Conservation (phyloP, 345 rosid genomes). For the Eucalyptus curtisii region DNA sequence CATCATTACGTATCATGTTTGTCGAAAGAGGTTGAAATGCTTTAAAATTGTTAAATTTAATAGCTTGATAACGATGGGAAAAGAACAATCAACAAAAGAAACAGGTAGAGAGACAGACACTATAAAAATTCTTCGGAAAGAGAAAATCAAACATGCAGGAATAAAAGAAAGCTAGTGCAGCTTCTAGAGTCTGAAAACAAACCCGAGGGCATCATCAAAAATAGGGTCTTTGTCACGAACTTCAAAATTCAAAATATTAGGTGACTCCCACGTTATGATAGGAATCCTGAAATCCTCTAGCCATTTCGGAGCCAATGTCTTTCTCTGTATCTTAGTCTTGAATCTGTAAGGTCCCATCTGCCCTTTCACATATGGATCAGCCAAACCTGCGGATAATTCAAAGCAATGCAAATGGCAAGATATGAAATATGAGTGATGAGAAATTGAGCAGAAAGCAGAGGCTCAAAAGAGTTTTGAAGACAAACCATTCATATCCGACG, state of each 20-base stretch:
- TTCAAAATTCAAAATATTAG: conserved; percentile 53
- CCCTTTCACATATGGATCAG: conserved; percentile 97
- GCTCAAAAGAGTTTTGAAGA: background rate
- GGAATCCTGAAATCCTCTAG: conserved; percentile 85
- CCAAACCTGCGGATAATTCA: conserved; percentile 44
- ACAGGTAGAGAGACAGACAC: background rate
- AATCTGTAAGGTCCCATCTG: conserved; percentile 75
- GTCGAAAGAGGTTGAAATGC: background rate
- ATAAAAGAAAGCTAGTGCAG: background rate
- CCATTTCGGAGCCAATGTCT: conserved; percentile 87
- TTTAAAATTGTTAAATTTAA: background rate
- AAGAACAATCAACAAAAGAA: background rate
- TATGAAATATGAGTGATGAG: background rate
- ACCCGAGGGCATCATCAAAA: conserved; percentile 88
- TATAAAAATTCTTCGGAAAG: background rate
- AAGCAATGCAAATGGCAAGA: background rate
- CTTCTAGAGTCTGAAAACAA: conserved; percentile 3
- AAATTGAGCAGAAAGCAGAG: background rate
- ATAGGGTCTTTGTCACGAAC: conserved; percentile 84
- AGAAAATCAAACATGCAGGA: background rate
- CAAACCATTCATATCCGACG: conserved; percentile 85
- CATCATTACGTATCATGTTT: background rate
- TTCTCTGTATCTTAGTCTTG: conserved; percentile 54
- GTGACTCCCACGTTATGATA: conserved; percentile 63
- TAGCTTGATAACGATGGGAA: background rate